These are phyloP conservation scores for Dipteronia dyeriana DNA, from an alignment of 345 rosid genomes.

Conservation along the genomic window DNA sequence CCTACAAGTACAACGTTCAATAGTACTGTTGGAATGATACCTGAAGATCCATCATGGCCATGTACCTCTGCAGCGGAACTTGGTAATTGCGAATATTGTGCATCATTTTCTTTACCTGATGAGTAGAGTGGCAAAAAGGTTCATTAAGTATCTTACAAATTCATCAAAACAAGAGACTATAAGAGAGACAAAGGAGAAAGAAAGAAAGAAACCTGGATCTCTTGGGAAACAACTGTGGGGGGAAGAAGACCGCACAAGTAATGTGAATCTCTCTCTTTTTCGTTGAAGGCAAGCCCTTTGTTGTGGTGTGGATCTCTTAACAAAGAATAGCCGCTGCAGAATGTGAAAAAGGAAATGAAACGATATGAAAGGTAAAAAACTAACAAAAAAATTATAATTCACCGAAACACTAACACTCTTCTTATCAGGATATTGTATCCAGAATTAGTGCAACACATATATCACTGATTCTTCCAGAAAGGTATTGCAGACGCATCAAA, in stretches of 20 bases:
- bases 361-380: no score
- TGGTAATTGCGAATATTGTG: conserved; percentile 81
- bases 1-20: not conserved
- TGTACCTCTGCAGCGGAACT: conserved; percentile 88
- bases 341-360: not conserved
- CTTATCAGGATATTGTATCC: not conserved
- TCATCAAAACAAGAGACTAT: not conserved
- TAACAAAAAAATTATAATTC: not conserved
- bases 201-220: conserved; percentile 67
- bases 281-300: conserved; percentile 90
- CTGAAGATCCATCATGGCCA: conserved; percentile 99
- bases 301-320: conserved; percentile 96
- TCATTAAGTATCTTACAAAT: conserved; percentile 3
- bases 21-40: conserved; percentile 29
- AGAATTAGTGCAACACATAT: no score
- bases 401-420: not conserved
- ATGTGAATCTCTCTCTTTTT: conserved; percentile 85
- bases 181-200: not conserved
- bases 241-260: conserved; percentile 96
- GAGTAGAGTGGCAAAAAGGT: conserved; percentile 5
- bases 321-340: conserved; percentile 85
- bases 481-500: not conserved
- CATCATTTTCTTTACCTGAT: conserved; percentile 87
- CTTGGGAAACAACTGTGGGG: conserved; percentile 80
- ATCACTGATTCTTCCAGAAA: no score